phyloP scores from a whole-genome alignment of 345 rosid species.

The Bruguiera sexangula region DNA sequence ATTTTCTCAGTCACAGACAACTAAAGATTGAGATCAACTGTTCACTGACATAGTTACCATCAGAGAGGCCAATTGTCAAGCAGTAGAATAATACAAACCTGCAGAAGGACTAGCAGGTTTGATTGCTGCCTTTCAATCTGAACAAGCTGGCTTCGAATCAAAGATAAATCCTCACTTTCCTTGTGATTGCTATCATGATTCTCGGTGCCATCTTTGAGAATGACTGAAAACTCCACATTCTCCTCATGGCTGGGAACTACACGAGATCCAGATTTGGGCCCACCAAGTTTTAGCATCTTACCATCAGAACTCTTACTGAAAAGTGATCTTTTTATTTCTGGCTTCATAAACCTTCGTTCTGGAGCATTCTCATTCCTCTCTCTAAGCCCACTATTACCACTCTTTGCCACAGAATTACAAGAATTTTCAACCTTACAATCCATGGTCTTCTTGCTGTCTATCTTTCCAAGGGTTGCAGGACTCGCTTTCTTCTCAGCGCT shows the following conservation, averaged over 20 bases:
- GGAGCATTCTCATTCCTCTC: slow-evolving; percentile 29
- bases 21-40: neutral
- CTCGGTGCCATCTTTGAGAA: slow-evolving; percentile 40
- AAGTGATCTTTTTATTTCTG: slow-evolving; percentile 44
- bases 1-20: neutral
- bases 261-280: slow-evolving; percentile 54
- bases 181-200: slow-evolving; percentile 58
- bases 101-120: slow-evolving; percentile 76
- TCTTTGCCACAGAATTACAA: slow-evolving; percentile 26
- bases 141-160: slow-evolving; percentile 75
- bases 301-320: slow-evolving; percentile 48
- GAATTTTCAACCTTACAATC: slow-evolving; percentile 54
- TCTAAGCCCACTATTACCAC: slow-evolving; percentile 26
- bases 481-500: slow-evolving; percentile 43
- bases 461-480: slow-evolving; percentile 27
- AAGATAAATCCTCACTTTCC: slow-evolving; percentile 66
- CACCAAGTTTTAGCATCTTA: slow-evolving; percentile 47
- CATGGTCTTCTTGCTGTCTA: slow-evolving; percentile 45
- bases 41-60: neutral
- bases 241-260: slow-evolving; percentile 49
- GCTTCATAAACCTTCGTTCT: slow-evolving; percentile 30
- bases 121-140: slow-evolving; percentile 96
- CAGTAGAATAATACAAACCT: slow-evolving; percentile 47
- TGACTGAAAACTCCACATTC: slow-evolving; percentile 28
- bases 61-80: slow-evolving; percentile 14